Base-by-base conservation (phyloP, 257 asterid species). In the Gentiana dahurica region DNA sequence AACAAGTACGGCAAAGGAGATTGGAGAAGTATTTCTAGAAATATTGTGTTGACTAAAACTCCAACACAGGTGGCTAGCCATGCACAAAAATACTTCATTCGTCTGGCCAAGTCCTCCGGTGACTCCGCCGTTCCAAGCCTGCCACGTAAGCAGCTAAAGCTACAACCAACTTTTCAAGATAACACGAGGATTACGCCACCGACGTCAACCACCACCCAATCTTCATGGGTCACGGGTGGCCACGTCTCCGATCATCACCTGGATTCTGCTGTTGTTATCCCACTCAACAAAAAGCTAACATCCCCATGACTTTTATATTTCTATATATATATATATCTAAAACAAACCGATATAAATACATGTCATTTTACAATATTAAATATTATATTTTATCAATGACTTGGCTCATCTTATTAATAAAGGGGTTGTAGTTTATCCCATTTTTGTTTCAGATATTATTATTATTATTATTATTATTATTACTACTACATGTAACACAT, bases 21-120 rank as follows among this genome's bases (percentile, higher is more conserved):
- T 46, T 62, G 68, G 73, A 68, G 13, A 36, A 57, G 59, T 11
- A 68, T 62, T 45, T 68, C 68, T 36, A 57, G 57, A 24, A 62
- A 62, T 37, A 51, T 46, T 47, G 68, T 68, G 5, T 0, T 52
- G 35, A 62, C 60, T 2, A 68, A 68, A 57, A 62, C 53, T 12
- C 73, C 73, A 36, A 57, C 73, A 3, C 73, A 68, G 38, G 73
- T 68, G 8, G 73, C 73, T 44, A 68, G 68, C 9, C 68, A 68
- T 68, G 73, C 73, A 8, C 73, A 68, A 15, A 68, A 68, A 60
- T 68, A 68, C 15, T 68, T 51, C 57, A 52, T 68, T 58, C 58
- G 68, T 2, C 51, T 62, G 2, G 61, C 58, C 8, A 68, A 62
- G 51, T 60, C 67, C 44, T 35, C 58, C 7, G 13, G 13, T n/a